Evolutionary conservation across 1,284 basidiomycete species (phyloP).

Genomic region (Trichosporon faecale): DNA sequence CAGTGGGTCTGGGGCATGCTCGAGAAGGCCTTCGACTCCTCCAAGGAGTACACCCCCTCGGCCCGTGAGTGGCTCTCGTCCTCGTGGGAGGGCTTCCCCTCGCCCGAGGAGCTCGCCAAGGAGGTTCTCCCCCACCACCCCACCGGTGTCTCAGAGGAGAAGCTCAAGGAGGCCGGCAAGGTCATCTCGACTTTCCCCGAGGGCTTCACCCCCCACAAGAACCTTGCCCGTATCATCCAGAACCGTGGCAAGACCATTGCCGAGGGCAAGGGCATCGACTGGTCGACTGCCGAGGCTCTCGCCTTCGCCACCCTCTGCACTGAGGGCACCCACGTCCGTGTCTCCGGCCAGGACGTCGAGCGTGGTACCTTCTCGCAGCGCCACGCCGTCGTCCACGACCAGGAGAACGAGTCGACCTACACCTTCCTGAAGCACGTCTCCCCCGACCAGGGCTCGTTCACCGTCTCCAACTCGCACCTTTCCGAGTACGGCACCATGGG

Average conservation of each 20-base stretch:
- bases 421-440: slow-evolving; percentile 84
- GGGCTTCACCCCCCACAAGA: slow-evolving; percentile 84
- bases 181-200: slow-evolving; percentile 80
- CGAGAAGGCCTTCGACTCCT: slow-evolving; percentile 82
- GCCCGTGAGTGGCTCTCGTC: slow-evolving; percentile 96
- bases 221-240: slow-evolving; percentile 87
- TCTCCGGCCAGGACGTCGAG: slow-evolving; percentile 98
- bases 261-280: slow-evolving; percentile 91
- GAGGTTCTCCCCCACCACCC: slow-evolving; percentile 81
- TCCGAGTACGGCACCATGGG: slow-evolving; percentile 95
- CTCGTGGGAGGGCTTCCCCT: slow-evolving; percentile 98
- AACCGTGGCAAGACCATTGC: slow-evolving; percentile 85
- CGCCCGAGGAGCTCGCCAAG: slow-evolving; percentile 91
- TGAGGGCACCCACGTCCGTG: slow-evolving; percentile 89
- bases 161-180: slow-evolving; percentile 81
- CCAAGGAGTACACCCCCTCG: slow-evolving; percentile 92
- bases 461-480: slow-evolving; percentile 94
- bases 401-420: slow-evolving; percentile 86
- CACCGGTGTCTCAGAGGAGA: slow-evolving; percentile 76
- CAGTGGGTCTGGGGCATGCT: slow-evolving; percentile 99
- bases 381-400: slow-evolving; percentile 95
- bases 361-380: slow-evolving; percentile 99
- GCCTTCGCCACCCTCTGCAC: slow-evolving; percentile 90
- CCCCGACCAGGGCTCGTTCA: slow-evolving; percentile 82
- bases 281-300: slow-evolving; percentile 98